These are phyloP conservation scores for Sphenostylis stenocarpa DNA, from an alignment of 306 rosid genomes.

Conservation along the genomic window DNA sequence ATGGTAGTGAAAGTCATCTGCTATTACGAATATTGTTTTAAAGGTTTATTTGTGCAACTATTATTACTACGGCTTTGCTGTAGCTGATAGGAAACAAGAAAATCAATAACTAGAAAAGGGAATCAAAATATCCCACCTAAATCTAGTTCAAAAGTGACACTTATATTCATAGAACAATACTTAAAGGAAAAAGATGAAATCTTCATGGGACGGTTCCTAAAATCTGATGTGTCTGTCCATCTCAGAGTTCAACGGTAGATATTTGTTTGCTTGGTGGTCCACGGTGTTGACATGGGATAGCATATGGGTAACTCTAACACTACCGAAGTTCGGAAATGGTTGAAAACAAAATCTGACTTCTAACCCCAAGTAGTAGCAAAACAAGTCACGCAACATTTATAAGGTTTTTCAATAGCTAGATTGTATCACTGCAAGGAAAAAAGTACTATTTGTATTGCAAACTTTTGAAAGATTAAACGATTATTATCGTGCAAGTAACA, in stretches of 20 bases:
- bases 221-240: neutral
- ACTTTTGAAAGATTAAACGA: conserved; percentile 25
- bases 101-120: neutral
- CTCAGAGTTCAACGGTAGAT: neutral
- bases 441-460: neutral
- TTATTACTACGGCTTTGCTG: neutral
- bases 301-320: conserved; percentile 23
- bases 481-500: conserved; percentile 28
- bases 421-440: neutral
- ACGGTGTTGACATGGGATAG: conserved; percentile 16
- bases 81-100: neutral
- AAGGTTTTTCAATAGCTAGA: neutral
- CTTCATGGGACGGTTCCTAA: neutral
- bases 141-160: conserved; percentile 3
- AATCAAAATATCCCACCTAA: conserved; percentile 9
- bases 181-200: neutral
- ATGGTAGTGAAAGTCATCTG: neutral
- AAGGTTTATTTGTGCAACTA: neutral
- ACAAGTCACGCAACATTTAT: conserved; percentile 23
- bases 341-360: neutral
- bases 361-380: neutral
- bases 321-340: neutral
- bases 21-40: neutral
- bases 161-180: neutral
- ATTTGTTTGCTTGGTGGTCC: neutral